phyloP scores from a whole-genome alignment of 805 yeast species.

The Teunomyces cretensis region DNA sequence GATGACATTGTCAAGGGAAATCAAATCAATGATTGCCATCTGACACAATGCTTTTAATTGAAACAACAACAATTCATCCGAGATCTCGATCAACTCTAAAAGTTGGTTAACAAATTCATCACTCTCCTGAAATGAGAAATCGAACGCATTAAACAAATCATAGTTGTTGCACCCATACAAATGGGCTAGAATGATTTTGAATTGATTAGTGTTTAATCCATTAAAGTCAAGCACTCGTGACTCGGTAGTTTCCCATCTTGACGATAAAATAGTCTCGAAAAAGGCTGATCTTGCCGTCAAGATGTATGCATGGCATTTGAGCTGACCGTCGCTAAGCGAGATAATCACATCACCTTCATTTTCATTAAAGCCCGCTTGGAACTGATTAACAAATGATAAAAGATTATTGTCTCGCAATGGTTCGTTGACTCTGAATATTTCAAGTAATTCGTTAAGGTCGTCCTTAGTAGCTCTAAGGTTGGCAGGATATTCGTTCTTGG shows the following conservation, averaged over 20 bases:
- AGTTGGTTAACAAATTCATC: conserved; percentile 52
- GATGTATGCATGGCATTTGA: conserved; percentile 50
- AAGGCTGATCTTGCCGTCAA: conserved; percentile 58
- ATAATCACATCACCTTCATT: conserved; percentile 43
- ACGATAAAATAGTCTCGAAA: conserved; percentile 58
- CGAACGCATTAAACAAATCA: conserved; percentile 36
- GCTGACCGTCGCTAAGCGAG: conserved; percentile 45
- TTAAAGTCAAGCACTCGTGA: conserved; percentile 40
- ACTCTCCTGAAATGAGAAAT: conserved; percentile 14
- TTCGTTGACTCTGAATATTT: not conserved
- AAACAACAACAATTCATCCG: conserved; percentile 63
- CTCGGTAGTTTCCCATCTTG: conserved; percentile 47
- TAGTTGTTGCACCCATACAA: conserved; percentile 55
- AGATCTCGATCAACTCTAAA: conserved; percentile 56
- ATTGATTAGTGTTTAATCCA: conserved; percentile 41
- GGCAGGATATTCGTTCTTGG: conserved; percentile 10
- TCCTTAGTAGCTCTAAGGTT: not conserved
- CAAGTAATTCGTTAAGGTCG: not conserved
- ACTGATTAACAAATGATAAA: not conserved
- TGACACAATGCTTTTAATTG: conserved; percentile 64
- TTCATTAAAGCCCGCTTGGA: conserved; percentile 5
- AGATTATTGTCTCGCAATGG: not conserved
- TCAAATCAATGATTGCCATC: conserved; percentile 53
- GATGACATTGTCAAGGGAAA: conserved; percentile 60
- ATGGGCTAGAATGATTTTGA: conserved; percentile 51